Evolutionary conservation across 805 yeast species (phyloP), one percentile per base, ranked within the genome.

Genomic region (Ogataea methylovora): DNA sequence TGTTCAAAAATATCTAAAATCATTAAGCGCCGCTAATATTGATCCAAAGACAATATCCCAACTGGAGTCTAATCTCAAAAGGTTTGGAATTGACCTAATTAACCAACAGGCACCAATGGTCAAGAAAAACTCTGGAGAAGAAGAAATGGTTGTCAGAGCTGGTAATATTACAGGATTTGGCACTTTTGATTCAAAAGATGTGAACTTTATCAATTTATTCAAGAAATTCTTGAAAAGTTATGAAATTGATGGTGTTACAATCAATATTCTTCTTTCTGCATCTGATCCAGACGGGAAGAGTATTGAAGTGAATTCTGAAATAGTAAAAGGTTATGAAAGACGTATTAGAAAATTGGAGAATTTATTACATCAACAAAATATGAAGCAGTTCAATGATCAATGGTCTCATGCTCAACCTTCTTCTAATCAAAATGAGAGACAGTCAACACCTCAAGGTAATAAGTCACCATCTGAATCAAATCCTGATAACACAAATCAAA

Each of bases 301-400:
- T 14, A 28, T 22, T 15, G 25, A 23, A 23, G 15, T 14, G 16
- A 24, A 25, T 25, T 23, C 58, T 4, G 75, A 67, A 28, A 48
- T 70, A 10, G 60, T 81, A 9, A 67, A 67, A 42, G 84, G 84
- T 0, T 79, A 86, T 42, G 80, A 80, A 51, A 56, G 73, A 9
- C 63, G 95, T 34, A 84, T 90, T 27, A 75, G 73, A 41, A 82
- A 82, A 44, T 66, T 90, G 34, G 96, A 87, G 45, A 79, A 74
- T 35, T 56, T 86, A 25, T 58, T 87, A 12, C 92, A 86, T 51
- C 85, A 83, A 41, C 81, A 76, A 35, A 84, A 74, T 42, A 76
- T 69, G 48, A 69, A 69, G 30, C 71, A 75, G 33, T 61, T 76
- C 25, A 66, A 65, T 22, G 52, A 50, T n/a, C 51, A 49, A 32